A percentile compares a stretch with the other conserved stretches of the same genome.
phyloP scores from a whole-genome alignment of 2,329 filamentous ascomycete species.

The Tolypocladium pustulatum region DNA sequence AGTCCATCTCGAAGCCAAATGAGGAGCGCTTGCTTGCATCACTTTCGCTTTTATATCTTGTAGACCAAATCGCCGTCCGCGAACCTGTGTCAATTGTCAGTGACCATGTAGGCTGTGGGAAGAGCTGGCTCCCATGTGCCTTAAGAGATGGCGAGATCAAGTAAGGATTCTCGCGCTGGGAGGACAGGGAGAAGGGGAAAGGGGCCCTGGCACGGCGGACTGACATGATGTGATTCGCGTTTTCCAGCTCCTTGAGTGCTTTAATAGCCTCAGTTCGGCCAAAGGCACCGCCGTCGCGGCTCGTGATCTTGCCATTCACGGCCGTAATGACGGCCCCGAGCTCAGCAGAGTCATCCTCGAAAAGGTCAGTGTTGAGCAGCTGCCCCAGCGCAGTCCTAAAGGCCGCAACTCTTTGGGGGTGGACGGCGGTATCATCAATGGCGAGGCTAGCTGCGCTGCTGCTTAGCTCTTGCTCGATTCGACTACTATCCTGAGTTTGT shows the following conservation, averaged over 20 bases:
- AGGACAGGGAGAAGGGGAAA: not conserved
- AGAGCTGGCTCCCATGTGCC: not conserved
- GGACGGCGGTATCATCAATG: conserved; percentile 40
- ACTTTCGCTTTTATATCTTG: conserved; percentile 44
- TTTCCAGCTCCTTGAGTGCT: conserved; percentile 70
- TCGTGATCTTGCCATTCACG: conserved; percentile 62
- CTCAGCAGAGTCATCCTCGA: conserved; percentile 74
- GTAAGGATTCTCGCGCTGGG: too few species aligned
- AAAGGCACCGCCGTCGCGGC: conserved; percentile 48
- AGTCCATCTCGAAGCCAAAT: not conserved
- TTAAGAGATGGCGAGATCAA: not conserved
- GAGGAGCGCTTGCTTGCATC: not conserved
- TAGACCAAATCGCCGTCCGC: conserved; percentile 57
- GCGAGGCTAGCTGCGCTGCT: conserved; percentile 29
- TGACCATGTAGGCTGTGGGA: not conserved
- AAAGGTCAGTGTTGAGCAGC: conserved; percentile 72
- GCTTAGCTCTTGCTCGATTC: conserved; percentile 35
- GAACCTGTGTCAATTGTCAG: conserved; percentile 31
- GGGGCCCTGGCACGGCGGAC: conserved; percentile 24
- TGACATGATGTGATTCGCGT: conserved; percentile 86
- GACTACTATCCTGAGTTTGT: conserved; percentile 29
- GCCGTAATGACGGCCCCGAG: conserved; percentile 65
- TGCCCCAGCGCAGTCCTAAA: conserved; percentile 80
- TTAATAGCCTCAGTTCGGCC: conserved; percentile 60
- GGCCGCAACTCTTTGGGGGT: conserved; percentile 50